phyloP scores from a whole-genome alignment of 306 rosid genomes.

The Vigna trinervia region DNA sequence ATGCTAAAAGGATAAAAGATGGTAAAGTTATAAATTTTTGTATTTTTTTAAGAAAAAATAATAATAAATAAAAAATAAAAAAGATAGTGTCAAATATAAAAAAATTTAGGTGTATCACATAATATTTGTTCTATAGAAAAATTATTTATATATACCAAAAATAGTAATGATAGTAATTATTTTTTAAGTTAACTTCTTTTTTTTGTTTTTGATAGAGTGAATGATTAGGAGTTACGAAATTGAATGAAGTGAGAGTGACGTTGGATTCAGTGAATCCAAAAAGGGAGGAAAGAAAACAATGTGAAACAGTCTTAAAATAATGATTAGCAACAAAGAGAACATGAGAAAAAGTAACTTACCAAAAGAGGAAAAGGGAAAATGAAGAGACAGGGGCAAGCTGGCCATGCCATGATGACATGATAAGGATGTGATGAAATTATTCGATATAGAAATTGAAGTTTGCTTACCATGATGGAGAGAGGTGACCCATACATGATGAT shows the following conservation, averaged over 20 bases:
- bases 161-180: no score
- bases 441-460: background rate
- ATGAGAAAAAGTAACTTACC: background rate
- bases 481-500: slow-evolving; percentile 92
- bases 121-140: no score
- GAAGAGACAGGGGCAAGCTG: background rate
- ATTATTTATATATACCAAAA: no score
- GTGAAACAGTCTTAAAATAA: background rate
- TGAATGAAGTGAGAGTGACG: background rate
- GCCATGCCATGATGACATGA: background rate
- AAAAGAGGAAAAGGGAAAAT: background rate
- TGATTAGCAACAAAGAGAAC: background rate
- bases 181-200: background rate
- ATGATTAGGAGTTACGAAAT: background rate
- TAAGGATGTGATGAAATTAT: background rate
- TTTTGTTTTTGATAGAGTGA: background rate
- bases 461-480: slow-evolving; percentile 78
- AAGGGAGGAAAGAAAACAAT: no score
- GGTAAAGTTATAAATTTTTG: no score
- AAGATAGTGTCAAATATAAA: no score
- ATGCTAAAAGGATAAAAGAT: no score
- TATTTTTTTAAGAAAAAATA: no score
- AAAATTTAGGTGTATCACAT: no score
- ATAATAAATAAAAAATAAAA: no score
- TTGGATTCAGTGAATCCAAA: no score